Conservation (phyloP, 768 basidiomycete genomes). For the Kwoniella heveanensis region DNA sequence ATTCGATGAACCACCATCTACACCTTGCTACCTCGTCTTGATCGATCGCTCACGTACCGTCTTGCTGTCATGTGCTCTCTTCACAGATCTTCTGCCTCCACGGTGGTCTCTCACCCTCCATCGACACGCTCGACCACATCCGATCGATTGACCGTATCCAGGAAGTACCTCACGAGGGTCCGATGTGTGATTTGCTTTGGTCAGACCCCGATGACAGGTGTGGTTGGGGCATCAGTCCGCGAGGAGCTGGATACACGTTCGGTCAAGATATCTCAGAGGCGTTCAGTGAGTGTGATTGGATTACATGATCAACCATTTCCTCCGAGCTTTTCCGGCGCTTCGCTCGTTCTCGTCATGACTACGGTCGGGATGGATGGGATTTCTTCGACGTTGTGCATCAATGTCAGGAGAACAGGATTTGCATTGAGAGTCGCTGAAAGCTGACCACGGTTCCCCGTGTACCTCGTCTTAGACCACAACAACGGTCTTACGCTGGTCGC, state of each 20-base stretch:
- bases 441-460: neutral
- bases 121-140: constrained; percentile 99
- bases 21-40: neutral
- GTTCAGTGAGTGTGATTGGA: constrained; percentile 62
- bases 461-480: constrained; percentile 68
- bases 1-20: too few relatives aligned
- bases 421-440: neutral
- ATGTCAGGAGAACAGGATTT: too few relatives aligned
- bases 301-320: too few relatives aligned
- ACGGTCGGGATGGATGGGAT: too few relatives aligned
- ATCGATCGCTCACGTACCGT: neutral
- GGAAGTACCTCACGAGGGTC: constrained; percentile 98
- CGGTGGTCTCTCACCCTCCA: constrained; percentile 95
- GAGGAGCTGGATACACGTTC: constrained; percentile 98
- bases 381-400: too few relatives aligned
- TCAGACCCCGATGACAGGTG: constrained; percentile 99
- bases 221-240: constrained; percentile 98
- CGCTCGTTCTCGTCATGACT: too few relatives aligned
- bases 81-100: constrained; percentile 95
- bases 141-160: constrained; percentile 98
- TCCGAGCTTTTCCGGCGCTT: too few relatives aligned
- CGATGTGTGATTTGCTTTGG: constrained; percentile 99
- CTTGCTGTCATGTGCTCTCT: neutral
- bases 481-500: constrained; percentile 96
- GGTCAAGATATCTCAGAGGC: constrained; percentile 99